phyloP scores from a whole-genome alignment of 805 yeast genomes.

The Saturnispora kantuleensis region DNA sequence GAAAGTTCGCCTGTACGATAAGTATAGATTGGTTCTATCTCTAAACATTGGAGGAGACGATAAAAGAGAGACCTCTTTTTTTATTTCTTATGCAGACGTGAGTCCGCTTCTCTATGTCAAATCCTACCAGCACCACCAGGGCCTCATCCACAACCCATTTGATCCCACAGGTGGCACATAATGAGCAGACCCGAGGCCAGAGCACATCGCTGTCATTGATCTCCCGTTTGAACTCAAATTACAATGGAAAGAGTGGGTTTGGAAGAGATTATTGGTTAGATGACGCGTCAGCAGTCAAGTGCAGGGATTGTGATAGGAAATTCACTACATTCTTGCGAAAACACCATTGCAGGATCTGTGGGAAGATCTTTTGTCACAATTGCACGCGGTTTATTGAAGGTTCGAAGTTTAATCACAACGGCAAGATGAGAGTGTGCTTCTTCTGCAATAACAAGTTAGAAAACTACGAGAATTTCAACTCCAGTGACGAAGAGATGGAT shows the following conservation, averaged over 20 bases:
- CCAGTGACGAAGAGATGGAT: constrained; percentile 42
- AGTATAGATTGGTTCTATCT: constrained; percentile 85
- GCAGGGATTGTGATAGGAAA: constrained; percentile 70
- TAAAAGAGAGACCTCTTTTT: not conserved
- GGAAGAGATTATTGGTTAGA: constrained; percentile 91
- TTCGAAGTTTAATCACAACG: constrained; percentile 49
- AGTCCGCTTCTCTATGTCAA: constrained; percentile 5
- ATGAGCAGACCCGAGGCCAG: not conserved
- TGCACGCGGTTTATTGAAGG: constrained; percentile 73
- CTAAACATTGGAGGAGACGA: constrained; percentile 51
- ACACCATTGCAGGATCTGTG: constrained; percentile 94
- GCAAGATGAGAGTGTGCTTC: constrained; percentile 67
- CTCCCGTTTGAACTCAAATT: constrained; percentile 13
- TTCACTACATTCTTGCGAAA: constrained; percentile 82
- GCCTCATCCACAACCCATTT: constrained; percentile 3
- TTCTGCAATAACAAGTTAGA: constrained; percentile 57
- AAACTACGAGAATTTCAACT: constrained; percentile 54
- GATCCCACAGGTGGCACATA: constrained; percentile 2
- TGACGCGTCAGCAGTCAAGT: constrained; percentile 83
- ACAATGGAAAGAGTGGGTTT: constrained; percentile 31
- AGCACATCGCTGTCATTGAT: constrained; percentile 6
- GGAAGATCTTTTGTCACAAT: constrained; percentile 82
- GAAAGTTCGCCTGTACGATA: constrained; percentile 82
- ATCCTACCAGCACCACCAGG: constrained; percentile 1
- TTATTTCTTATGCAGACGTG: not conserved